Percentiles rank a stretch among this genome's conserved stretches.
These are phyloP conservation scores for Huntiella savannae DNA, from an alignment of 2,329 filamentous ascomycete genomes.

Conservation along the genomic window DNA sequence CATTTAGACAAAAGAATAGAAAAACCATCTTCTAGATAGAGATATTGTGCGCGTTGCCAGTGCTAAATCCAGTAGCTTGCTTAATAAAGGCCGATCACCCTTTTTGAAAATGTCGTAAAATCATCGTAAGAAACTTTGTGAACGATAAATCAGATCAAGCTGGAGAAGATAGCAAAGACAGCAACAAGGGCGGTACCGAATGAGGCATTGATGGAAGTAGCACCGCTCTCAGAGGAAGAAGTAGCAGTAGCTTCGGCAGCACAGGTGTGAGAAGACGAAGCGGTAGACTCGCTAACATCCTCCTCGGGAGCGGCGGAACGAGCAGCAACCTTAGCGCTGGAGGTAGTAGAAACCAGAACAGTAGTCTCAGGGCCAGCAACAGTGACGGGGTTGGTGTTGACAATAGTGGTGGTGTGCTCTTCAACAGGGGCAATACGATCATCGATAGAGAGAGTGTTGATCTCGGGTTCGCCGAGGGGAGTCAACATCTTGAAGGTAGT, in stretches of 20 bases:
- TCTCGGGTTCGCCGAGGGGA: constrained; percentile 5
- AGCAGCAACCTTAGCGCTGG: not conserved
- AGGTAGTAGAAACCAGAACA: not conserved
- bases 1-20: not conserved
- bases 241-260: not conserved
- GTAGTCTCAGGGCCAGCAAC: not conserved
- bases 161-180: not conserved
- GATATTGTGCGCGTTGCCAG: not conserved
- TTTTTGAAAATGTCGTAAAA: not conserved
- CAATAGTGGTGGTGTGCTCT: not conserved
- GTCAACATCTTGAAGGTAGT: constrained; percentile 1
- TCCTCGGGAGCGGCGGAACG: not conserved
- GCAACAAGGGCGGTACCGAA: not conserved
- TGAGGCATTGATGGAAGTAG: not conserved
- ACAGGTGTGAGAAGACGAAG: not conserved
- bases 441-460: constrained; percentile 6
- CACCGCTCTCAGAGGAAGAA: not conserved
- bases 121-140: not conserved
- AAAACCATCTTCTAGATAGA: not conserved
- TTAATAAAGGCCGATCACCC: not conserved
- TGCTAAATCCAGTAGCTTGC: not conserved
- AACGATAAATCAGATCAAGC: not conserved
- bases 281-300: not conserved
- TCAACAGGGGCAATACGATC: constrained; percentile 1
- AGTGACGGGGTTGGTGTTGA: not conserved